Base-by-base conservation (phyloP, 208 protist species). In the Trichomonas tenax region DNA sequence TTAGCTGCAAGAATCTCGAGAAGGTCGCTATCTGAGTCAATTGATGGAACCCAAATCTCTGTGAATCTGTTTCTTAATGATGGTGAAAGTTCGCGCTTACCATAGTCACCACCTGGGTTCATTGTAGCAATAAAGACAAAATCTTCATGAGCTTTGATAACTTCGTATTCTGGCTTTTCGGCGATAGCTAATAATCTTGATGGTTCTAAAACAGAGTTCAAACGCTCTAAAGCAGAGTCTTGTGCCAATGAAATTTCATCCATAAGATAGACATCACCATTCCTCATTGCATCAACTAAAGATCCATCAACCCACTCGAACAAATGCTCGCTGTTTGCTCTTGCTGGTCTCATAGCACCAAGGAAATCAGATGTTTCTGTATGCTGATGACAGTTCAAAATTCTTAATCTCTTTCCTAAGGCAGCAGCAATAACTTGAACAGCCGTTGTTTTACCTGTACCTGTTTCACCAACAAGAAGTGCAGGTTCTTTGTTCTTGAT, bases 81-180 rank as follows among this genome's bases (percentile, higher is more conserved):
- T 26, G 99, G 99, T 15, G 99, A 99, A 14, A 99, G 97, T 97
- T 99, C 99, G 97, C 99, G 99, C 97, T 99, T 99, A 82, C 99
- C 99, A 98, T 99, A 99, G 97, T 99, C 99, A 40, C 99, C 99
- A 82, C 99, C 96, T 14, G 99, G 99, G 97, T 99, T 99, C 99
- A 99, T 99, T 14, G 99, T 99, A 34, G 99, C 99, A 96, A 99
- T 96, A 23, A 99, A 98, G 84, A 98, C 97, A 97, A 99, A 99
- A 17, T 95, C 41, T 36, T 63, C n/a, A 31, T 95, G 51, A 31
- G 96, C 96, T 34, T 96, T 93, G 44, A 97, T 31, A 15, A 81
- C 45, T 95, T 97, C 97, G 36, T 84, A 96, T 82, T 96, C 82
- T 44, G 82, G 99, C 96, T 99, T 99, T 97, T 99, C 99, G 26